Percentiles rank a stretch among this genome's conserved stretches.
Conservation (phyloP, 306 rosid genomes). For the Fragaria ananassa region DNA sequence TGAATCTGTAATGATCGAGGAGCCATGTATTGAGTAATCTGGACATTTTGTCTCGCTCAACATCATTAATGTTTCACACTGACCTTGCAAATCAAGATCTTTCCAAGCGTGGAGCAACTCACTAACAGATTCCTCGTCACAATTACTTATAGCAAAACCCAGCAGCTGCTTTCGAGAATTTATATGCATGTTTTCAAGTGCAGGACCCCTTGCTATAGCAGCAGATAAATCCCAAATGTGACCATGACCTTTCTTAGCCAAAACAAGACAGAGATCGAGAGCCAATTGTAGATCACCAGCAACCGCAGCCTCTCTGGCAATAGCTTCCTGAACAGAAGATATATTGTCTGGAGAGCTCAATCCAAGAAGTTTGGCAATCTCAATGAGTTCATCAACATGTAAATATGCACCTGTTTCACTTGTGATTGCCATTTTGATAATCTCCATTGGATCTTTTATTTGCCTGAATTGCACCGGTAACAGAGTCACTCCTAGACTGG, state of each 20-base stretch:
- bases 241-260: slow-evolving; percentile 88
- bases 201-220: slow-evolving; percentile 99
- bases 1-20: slow-evolving; percentile 44
- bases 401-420: slow-evolving; percentile 83
- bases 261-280: slow-evolving; percentile 91
- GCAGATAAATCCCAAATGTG: slow-evolving; percentile 93
- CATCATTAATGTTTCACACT: slow-evolving; percentile 63
- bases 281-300: slow-evolving; percentile 98
- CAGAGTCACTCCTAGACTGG: slow-evolving; percentile 92
- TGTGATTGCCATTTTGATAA: slow-evolving; percentile 83
- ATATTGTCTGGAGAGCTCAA: slow-evolving; percentile 68
- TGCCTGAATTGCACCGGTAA: slow-evolving; percentile 91
- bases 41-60: slow-evolving; percentile 56
- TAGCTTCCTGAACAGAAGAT: slow-evolving; percentile 88
- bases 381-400: slow-evolving; percentile 93
- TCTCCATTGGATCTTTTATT: slow-evolving; percentile 92
- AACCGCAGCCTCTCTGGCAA: slow-evolving; percentile 99
- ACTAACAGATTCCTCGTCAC: slow-evolving; percentile 88
- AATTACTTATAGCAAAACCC: slow-evolving; percentile 91
- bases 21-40: slow-evolving; percentile 48
- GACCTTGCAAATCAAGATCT: slow-evolving; percentile 95
- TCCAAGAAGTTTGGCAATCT: slow-evolving; percentile 89
- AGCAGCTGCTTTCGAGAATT: slow-evolving; percentile 79
- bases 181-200: slow-evolving; percentile 89
- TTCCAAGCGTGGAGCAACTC: slow-evolving; percentile 95